Conservation (phyloP, 345 rosid species). For the Murraya paniculata region DNA sequence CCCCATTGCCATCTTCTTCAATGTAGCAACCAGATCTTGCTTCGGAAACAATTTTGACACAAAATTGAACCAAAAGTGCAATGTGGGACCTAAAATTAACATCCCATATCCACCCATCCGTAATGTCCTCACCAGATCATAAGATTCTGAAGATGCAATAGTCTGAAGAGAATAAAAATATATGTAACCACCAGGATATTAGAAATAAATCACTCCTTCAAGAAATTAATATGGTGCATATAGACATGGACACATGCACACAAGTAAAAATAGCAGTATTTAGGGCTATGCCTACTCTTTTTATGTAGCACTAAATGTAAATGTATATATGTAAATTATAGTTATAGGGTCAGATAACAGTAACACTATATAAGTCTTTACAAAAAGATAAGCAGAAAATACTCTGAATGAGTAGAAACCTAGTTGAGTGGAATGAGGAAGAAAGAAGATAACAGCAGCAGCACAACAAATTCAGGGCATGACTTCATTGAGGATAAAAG, state of each 20-base stretch:
- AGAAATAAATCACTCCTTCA: neutral
- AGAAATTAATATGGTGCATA: neutral
- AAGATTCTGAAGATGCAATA: constrained; percentile 46
- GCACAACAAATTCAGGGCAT: neutral
- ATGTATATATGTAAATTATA: neutral
- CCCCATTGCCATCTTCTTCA: constrained; percentile 88
- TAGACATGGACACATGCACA: neutral
- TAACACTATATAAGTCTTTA: neutral
- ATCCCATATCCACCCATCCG: constrained; percentile 91
- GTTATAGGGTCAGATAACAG: neutral
- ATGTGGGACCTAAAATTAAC: constrained; percentile 70
- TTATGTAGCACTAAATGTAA: neutral
- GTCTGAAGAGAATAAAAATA: constrained; percentile 32
- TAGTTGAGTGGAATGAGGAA: neutral
- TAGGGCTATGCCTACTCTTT: neutral
- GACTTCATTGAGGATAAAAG: neutral
- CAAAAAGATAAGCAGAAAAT: neutral
- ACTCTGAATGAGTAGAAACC: neutral
- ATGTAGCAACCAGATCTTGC: constrained; percentile 64
- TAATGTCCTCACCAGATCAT: constrained; percentile 68
- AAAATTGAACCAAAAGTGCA: constrained; percentile 84
- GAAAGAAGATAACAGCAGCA: neutral
- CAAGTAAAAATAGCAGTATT: neutral
- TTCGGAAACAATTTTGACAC: constrained; percentile 72
- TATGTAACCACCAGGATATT: neutral